Conservation (phyloP, 2,329 filamentous ascomycete genomes). For the Fusarium torulosum region DNA sequence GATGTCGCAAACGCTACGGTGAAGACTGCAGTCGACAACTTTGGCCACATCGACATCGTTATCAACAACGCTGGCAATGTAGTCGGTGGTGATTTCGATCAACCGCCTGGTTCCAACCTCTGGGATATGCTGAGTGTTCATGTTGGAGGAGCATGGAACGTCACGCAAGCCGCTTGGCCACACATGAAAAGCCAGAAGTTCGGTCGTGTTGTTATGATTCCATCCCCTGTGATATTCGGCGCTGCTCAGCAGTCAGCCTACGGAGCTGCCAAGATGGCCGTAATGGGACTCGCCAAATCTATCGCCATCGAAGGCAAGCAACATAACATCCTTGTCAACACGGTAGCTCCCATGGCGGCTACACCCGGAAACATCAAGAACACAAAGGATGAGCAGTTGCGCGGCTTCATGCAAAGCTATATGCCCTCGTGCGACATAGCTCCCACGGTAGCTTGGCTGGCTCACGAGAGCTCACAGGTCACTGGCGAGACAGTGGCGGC, state of each 20-base stretch:
- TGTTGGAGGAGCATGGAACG: neutral
- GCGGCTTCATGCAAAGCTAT: neutral
- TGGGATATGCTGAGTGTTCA: neutral
- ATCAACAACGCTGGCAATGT: neutral
- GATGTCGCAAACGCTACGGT: neutral
- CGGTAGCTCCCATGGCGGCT: neutral
- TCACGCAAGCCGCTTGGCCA: neutral
- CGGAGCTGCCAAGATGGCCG: neutral
- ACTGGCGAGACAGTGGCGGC: neutral
- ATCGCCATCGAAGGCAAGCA: neutral
- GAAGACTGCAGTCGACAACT: neutral
- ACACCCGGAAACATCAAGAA: neutral
- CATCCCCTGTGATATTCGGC: neutral
- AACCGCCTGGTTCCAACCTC: neutral
- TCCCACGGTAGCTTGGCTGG: neutral
- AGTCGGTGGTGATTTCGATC: neutral
- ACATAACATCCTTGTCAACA: neutral
- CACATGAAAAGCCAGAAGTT: neutral
- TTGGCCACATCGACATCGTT: neutral
- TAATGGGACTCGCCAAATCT: neutral
- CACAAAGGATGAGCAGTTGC: neutral
- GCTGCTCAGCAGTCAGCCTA: neutral
- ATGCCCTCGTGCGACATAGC: neutral
- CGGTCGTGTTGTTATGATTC: neutral
- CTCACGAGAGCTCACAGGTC: neutral